A percentile compares a stretch with the other conserved stretches of the same genome.
phyloP scores from a whole-genome alignment of 139 green algal species.

The Limnomonas spitsbergensis region DNA sequence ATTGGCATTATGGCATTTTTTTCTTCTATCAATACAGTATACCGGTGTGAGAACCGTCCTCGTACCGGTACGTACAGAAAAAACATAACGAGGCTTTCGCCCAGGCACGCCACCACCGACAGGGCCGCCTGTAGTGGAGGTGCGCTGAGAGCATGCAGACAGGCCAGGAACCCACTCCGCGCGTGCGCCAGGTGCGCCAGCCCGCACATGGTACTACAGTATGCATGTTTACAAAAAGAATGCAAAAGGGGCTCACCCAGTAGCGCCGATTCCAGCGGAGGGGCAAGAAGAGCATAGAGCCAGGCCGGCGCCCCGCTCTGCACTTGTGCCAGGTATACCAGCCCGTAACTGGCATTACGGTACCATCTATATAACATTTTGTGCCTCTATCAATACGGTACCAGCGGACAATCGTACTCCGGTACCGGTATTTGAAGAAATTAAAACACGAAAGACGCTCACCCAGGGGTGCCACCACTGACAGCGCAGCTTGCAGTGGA shows the following conservation, averaged over 20 bases:
- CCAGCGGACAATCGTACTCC: no score
- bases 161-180: constrained; percentile 43
- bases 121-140: constrained; percentile 67
- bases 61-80: no score
- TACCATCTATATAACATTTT: no score
- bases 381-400: no score
- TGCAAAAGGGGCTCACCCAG: no score
- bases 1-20: no score
- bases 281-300: constrained; percentile 64
- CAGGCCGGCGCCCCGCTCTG: constrained; percentile 49
- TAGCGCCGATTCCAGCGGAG: constrained; percentile 66
- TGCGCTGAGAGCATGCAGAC: constrained; percentile 62
- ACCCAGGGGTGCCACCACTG: constrained; percentile 67
- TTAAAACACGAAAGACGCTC: no score
- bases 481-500: constrained; percentile 68
- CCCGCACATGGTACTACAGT: constrained; percentile 69
- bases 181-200: constrained; percentile 72
- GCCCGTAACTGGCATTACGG: constrained; percentile 69
- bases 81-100: no score
- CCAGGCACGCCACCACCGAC: constrained; percentile 64
- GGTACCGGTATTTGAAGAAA: no score
- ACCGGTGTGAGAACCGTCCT: no score
- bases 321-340: constrained; percentile 71
- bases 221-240: no score
- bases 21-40: no score